Evolutionary conservation across 179 eudicot species (phyloP).

Genomic region (Silene vulgaris): DNA sequence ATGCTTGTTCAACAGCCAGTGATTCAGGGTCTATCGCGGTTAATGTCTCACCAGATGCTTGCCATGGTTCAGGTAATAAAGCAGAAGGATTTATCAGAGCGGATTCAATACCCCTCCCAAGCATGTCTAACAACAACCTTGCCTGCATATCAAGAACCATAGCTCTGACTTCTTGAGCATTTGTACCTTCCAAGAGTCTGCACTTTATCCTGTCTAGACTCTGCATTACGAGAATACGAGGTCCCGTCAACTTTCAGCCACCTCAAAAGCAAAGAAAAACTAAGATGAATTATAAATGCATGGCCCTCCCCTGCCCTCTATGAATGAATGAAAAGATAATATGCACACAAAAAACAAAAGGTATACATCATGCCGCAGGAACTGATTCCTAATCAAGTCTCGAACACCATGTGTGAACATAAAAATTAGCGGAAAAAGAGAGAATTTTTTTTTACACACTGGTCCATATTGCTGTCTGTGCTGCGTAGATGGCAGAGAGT

Average conservation of each 20-base stretch:
- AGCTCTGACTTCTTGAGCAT: conserved; percentile 96
- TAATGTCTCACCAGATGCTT: conserved; percentile 69
- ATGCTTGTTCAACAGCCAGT: conserved; percentile 89
- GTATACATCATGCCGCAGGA: neutral
- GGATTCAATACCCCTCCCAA: conserved; percentile 94
- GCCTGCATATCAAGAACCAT: conserved; percentile 99
- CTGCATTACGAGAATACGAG: conserved; percentile 33
- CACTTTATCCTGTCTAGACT: conserved; percentile 93
- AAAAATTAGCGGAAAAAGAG: neutral
- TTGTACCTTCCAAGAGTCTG: conserved; percentile 91
- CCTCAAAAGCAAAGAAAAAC: neutral
- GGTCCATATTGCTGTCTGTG: conserved; percentile 92
- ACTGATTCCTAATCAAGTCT: too few species aligned
- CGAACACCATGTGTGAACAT: neutral
- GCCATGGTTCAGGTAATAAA: conserved; percentile 86
- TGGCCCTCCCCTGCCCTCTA: too few species aligned
- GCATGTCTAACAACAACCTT: conserved; percentile 89
- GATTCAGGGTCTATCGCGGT: conserved; percentile 67
- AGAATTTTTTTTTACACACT: conserved; percentile 34
- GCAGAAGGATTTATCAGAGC: conserved; percentile 83
- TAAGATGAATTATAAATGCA: neutral
- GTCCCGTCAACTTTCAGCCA: conserved; percentile 3
- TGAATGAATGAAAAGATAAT: neutral
- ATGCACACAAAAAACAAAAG: neutral
- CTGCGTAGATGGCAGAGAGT: conserved; percentile 85